phyloP scores from a whole-genome alignment of 306 rosid species.

The Inga oerstediana region DNA sequence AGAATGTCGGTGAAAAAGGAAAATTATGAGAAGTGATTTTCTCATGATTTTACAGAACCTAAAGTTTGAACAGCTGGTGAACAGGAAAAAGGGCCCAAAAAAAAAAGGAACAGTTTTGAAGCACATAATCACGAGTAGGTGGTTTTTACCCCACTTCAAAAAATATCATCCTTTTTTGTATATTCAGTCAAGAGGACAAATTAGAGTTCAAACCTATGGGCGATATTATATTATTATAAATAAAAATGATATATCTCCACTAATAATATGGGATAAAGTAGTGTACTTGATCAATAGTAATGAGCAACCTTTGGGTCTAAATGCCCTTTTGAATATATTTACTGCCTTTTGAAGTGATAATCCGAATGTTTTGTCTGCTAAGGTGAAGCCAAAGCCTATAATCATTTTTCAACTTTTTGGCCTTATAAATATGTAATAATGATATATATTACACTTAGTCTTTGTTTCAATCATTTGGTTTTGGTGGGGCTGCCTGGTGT shows the following conservation, averaged over 20 bases:
- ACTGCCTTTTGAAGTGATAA: slow-evolving; percentile 10
- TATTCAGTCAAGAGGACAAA: slow-evolving; percentile 6
- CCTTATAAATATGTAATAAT: neutral
- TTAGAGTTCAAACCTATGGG: slow-evolving; percentile 19
- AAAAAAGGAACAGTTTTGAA: neutral
- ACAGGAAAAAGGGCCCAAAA: neutral
- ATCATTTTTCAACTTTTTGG: slow-evolving; percentile 37
- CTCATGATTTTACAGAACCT: slow-evolving; percentile 12
- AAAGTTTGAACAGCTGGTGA: neutral
- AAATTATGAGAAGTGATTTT: slow-evolving; percentile 23
- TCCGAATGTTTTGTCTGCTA: slow-evolving; percentile 9
- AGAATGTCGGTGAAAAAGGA: slow-evolving; percentile 40
- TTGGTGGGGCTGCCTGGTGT: slow-evolving; percentile 35
- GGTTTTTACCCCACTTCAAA: slow-evolving; percentile 24
- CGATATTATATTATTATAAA: neutral
- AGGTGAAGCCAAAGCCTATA: slow-evolving; percentile 27
- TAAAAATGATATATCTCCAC: neutral
- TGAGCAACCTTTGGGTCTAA: neutral
- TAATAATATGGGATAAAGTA: neutral
- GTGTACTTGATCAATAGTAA: slow-evolving; percentile 1
- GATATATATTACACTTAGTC: neutral
- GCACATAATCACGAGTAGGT: neutral
- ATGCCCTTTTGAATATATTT: neutral
- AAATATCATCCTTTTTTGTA: neutral
- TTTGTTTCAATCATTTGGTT: slow-evolving; percentile 36